Evolutionary conservation across 176 grass and related monocot species (phyloP).

Genomic region (Cenchrus purpureus): DNA sequence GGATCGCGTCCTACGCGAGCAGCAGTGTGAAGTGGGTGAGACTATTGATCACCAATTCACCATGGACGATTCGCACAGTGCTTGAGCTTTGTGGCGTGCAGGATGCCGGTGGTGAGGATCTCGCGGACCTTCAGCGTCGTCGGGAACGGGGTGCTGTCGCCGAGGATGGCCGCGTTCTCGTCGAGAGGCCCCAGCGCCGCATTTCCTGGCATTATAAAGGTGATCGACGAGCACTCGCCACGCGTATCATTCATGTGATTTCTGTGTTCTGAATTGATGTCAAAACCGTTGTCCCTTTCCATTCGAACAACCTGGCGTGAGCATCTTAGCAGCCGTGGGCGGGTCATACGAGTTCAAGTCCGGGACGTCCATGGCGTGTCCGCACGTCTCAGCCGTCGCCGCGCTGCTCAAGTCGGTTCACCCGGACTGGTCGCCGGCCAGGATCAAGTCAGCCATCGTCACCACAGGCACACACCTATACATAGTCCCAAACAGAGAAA

Average conservation of each 20-base stretch:
- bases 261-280: too few species aligned
- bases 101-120: not conserved
- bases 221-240: not conserved
- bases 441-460: conserved; percentile 50
- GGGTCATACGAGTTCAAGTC: not conserved
- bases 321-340: conserved; percentile 28
- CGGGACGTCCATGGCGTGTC: conserved; percentile 52
- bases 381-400: conserved; percentile 42
- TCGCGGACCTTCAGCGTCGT: not conserved
- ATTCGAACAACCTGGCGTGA: conserved; percentile 33
- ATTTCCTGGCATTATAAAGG: conserved; percentile 25
- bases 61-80: too few species aligned
- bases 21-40: not conserved
- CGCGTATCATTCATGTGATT: too few species aligned
- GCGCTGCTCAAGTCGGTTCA: conserved; percentile 42
- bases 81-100: not conserved
- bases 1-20: not conserved
- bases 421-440: conserved; percentile 49
- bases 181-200: conserved; percentile 4
- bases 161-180: not conserved
- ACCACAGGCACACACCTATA: conserved; percentile 22
- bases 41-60: too few species aligned
- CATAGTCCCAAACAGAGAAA: too few species aligned
- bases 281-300: too few species aligned
- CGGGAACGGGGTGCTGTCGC: not conserved